Conservation (phyloP, 306 rosid genomes). For the Myrica gale region DNA sequence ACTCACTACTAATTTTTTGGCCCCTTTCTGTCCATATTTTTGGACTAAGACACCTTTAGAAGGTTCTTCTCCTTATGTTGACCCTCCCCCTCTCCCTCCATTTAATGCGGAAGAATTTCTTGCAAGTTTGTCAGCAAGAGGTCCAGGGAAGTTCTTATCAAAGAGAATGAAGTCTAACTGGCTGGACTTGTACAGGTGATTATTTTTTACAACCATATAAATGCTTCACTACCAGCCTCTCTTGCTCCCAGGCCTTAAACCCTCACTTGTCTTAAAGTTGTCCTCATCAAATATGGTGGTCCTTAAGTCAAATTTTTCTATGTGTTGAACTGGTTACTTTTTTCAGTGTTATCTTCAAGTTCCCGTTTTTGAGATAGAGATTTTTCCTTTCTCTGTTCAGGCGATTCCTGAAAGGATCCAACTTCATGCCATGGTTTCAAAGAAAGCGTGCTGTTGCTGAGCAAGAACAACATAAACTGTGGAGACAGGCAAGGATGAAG, state of each 20-base stretch:
- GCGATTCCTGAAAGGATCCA: slow-evolving; percentile 81
- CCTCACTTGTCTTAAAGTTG: neutral
- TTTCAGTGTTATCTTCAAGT: neutral
- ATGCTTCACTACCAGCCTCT: slow-evolving; percentile 14
- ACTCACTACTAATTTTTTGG: slow-evolving; percentile 87
- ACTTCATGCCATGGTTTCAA: slow-evolving; percentile 82
- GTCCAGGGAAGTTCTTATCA: slow-evolving; percentile 85
- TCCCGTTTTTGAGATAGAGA: neutral
- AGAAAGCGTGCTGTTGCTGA: slow-evolving; percentile 79
- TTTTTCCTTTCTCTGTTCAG: slow-evolving; percentile 40
- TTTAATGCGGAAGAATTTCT: slow-evolving; percentile 73
- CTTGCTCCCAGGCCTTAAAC: neutral
- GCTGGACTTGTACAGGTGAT: slow-evolving; percentile 83
- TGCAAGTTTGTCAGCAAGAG: slow-evolving; percentile 67
- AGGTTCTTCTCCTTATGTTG: slow-evolving; percentile 78
- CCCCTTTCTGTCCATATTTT: slow-evolving; percentile 91
- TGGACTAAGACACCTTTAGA: slow-evolving; percentile 64
- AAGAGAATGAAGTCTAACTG: slow-evolving; percentile 87
- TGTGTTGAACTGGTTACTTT: slow-evolving; percentile 10
- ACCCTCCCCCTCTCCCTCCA: slow-evolving; percentile 64
- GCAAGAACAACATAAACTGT: slow-evolving; percentile 76
- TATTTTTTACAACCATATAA: slow-evolving; percentile 6
- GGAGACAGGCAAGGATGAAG: slow-evolving; percentile 81
- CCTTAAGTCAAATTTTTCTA: neutral
- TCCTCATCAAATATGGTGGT: neutral